Evolutionary conservation across 169 alveolate genomes (phyloP), one percentile per base, ranked within the genome.

Genomic region (Plasmodium ovale): DNA sequence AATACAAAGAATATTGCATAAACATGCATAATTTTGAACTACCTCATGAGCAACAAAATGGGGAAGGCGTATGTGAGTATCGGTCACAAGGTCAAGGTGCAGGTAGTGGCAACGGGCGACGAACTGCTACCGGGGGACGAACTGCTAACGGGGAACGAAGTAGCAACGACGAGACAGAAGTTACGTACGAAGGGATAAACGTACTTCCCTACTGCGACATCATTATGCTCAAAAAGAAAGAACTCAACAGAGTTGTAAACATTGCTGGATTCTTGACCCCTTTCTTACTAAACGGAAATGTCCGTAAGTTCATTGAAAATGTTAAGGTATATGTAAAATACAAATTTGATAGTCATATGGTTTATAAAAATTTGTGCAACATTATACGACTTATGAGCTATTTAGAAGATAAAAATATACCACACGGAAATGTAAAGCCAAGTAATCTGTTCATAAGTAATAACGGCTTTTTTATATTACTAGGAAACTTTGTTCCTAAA

Each of bases 191-290:
- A 79, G 9, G 14, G 1, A 1, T 79, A 12, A 39, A 82, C 14
- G 59, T 79, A 1, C 49, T 79, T 4, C 89, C 89, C 10, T 79
- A 79, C 42, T 31, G 89, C 39, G 89, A 58, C 35, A 79, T 79
- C n/a, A 62, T 79, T n/a, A 19, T 64, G 29, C 19, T 79, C 39
- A 33, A 64, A 29, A 64, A 79, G 25, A 62, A 54, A 35, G 56
- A 62, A 3, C 23, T 51, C 9, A 33, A 62, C 35, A 47, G 25
- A 39, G 39, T 64, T 19, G 49, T 16, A 7, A 35, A 47, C 7
- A 58, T 79, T 27, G 89, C 89, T 5, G 89, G 71, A 31, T 79
- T 79, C 53, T 33, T 79, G 39, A 79, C 89, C 5, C 89, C 89
- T n/a, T 79, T 49, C 35, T 23, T 79, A 0, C 42, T 79, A n/a